A percentile compares a stretch with the other conserved stretches of the same genome.
Conservation (phyloP, 352 stramenopile genomes). For the Pythium volutum region DNA sequence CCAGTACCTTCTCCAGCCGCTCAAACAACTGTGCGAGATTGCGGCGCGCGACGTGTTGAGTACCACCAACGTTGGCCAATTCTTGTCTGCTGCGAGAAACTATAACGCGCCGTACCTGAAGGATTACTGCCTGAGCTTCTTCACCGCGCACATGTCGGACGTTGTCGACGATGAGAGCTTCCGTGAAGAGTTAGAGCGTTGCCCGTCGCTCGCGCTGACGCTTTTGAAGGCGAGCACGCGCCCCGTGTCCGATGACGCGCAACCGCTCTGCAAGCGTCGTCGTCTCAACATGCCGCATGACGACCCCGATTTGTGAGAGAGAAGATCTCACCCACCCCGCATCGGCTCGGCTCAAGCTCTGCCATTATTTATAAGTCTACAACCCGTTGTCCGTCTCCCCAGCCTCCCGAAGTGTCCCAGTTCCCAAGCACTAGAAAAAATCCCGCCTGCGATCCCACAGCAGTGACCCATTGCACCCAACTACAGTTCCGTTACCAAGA, state of each 20-base stretch:
- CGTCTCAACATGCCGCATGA: conserved; percentile 83
- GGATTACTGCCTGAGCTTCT: conserved; percentile 78
- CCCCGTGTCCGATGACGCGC: conserved; percentile 22
- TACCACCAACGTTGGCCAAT: conserved; percentile 71
- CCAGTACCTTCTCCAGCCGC: conserved; percentile 70
- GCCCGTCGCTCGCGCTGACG: conserved; percentile 68
- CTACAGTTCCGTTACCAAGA: not conserved
- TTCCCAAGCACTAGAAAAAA: not conserved
- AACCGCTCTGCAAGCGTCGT: conserved; percentile 64
- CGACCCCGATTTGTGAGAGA: conserved; percentile 57
- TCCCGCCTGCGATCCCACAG: not conserved
- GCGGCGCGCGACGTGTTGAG: conserved; percentile 66
- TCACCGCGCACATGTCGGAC: conserved; percentile 70
- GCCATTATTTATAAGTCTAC: conserved; percentile 21
- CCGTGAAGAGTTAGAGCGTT: conserved; percentile 75
- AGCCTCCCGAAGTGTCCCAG: not conserved
- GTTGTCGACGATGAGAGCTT: conserved; percentile 85
- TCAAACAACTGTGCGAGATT: conserved; percentile 80
- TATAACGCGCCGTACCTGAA: conserved; percentile 84
- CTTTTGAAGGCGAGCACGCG: conserved; percentile 68
- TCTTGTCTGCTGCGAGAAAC: conserved; percentile 77
- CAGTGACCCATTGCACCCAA: not conserved
- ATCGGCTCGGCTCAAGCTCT: not conserved
- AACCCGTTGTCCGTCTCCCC: not conserved
- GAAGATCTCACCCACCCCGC: not conserved